phyloP scores from a whole-genome alignment of 2,329 filamentous ascomycete genomes.

The Didymella lethalis region DNA sequence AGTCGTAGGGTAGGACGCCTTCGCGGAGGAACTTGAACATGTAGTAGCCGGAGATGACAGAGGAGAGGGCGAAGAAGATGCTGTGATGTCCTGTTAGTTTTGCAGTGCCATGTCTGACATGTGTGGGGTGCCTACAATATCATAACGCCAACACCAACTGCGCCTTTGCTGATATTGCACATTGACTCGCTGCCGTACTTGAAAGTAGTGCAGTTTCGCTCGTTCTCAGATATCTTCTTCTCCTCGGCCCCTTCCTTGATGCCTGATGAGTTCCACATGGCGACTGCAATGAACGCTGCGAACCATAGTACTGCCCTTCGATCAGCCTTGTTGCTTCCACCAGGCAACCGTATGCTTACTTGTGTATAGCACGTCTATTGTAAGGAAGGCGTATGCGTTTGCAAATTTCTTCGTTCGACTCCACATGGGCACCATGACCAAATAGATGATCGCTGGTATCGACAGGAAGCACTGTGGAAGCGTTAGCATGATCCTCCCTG shows the following conservation, averaged over 20 bases:
- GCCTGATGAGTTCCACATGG: constrained; percentile 64
- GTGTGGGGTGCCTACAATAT: constrained; percentile 58
- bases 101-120: not conserved
- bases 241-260: constrained; percentile 59
- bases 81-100: constrained; percentile 42
- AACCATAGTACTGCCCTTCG: constrained; percentile 61
- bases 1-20: constrained; percentile 60
- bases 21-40: constrained; percentile 65
- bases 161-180: constrained; percentile 65
- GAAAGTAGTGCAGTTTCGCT: constrained; percentile 62
- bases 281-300: constrained; percentile 64
- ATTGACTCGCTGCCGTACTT: constrained; percentile 63
- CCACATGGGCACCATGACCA: constrained; percentile 68
- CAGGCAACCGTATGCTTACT: constrained; percentile 11
- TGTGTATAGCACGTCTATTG: constrained; percentile 61
- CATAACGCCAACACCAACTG: constrained; percentile 64
- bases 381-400: constrained; percentile 67
- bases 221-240: constrained; percentile 50
- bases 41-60: constrained; percentile 62
- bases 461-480: constrained; percentile 64
- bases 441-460: constrained; percentile 66
- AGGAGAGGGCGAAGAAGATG: constrained; percentile 62
- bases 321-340: constrained; percentile 5
- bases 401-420: constrained; percentile 65
- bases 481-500: constrained; percentile 27